Percentiles rank a stretch among this genome's conserved stretches.
These are phyloP conservation scores for Starmerella powellii DNA, from an alignment of 805 yeast species.

Conservation along the genomic window DNA sequence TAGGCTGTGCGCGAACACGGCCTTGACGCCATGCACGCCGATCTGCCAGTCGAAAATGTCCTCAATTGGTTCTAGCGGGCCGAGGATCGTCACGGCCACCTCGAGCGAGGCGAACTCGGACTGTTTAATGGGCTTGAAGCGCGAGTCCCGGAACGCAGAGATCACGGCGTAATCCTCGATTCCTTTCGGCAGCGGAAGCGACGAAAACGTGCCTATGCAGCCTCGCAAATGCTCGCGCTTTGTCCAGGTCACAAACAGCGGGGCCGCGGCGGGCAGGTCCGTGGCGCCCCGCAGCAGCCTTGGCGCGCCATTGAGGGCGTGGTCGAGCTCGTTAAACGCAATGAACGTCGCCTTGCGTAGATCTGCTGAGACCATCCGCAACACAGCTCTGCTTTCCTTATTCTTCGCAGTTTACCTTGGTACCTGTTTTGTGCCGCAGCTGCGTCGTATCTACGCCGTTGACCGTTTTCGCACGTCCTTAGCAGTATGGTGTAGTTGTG, in stretches of 20 bases:
- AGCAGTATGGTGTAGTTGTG: no score
- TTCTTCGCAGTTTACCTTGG: no score
- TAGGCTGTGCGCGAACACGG: conserved; percentile 37
- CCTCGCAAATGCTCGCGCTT: conserved; percentile 47
- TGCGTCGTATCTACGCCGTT: no score
- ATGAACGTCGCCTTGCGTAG: conserved; percentile 6
- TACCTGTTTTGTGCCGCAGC: no score
- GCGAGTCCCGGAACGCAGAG: conserved; percentile 65
- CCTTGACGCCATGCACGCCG: conserved; percentile 71
- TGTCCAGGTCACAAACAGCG: conserved; percentile 86
- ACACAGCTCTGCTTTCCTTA: background rate
- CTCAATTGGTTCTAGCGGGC: conserved; percentile 41
- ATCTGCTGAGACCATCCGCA: background rate
- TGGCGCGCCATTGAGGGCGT: conserved; percentile 1
- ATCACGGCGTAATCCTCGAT: conserved; percentile 48
- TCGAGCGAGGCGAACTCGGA: conserved; percentile 43
- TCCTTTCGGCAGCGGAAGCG: conserved; percentile 44
- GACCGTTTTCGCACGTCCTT: no score
- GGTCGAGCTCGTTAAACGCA: conserved; percentile 18
- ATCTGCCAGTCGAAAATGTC: conserved; percentile 63
- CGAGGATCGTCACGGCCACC: conserved; percentile 53
- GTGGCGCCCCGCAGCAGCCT: no score
- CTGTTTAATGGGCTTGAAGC: conserved; percentile 54
- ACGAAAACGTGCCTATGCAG: conserved; percentile 81
- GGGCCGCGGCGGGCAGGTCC: conserved; percentile 30